A percentile compares a stretch with the other conserved stretches of the same genome.
Conservation (phyloP, 305 asterid species). For the Fraxinus sp. region DNA sequence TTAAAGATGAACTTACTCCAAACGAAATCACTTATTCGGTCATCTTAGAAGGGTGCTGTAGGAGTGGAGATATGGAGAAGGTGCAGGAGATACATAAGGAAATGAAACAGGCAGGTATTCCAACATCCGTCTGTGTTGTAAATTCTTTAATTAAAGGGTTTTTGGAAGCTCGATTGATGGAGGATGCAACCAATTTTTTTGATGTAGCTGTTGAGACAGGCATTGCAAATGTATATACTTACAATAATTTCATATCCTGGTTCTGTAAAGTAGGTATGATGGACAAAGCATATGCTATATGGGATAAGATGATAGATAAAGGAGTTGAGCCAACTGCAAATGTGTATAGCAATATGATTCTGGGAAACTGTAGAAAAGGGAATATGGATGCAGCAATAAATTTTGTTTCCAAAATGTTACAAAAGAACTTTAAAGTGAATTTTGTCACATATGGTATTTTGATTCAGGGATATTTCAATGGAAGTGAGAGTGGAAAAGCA, state of each 20-base stretch:
- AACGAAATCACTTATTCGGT: slow-evolving; percentile 73
- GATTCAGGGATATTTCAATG: slow-evolving; percentile 63
- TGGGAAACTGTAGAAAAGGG: slow-evolving; percentile 62
- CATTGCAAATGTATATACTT: slow-evolving; percentile 60
- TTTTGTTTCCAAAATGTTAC: slow-evolving; percentile 48
- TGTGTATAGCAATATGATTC: slow-evolving; percentile 63
- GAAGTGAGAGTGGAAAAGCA: slow-evolving; percentile 53
- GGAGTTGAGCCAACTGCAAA: slow-evolving; percentile 50
- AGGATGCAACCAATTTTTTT: slow-evolving; percentile 48
- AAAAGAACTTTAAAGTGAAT: slow-evolving; percentile 45
- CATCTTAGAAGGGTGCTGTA: slow-evolving; percentile 72
- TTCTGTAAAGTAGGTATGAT: slow-evolving; percentile 45
- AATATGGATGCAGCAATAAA: slow-evolving; percentile 51
- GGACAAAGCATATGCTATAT: slow-evolving; percentile 49
- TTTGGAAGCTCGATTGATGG: slow-evolving; percentile 39
- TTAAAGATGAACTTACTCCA: slow-evolving; percentile 54
- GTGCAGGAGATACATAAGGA: slow-evolving; percentile 48
- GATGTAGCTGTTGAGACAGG: slow-evolving; percentile 56
- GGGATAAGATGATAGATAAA: slow-evolving; percentile 58
- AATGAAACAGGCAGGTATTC: slow-evolving; percentile 63
- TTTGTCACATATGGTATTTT: slow-evolving; percentile 63
- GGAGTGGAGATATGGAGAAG: slow-evolving; percentile 47
- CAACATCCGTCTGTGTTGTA: slow-evolving; percentile 44
- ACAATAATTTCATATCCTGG: slow-evolving; percentile 56
- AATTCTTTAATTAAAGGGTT: slow-evolving; percentile 67